Base-by-base conservation (phyloP, 2,329 filamentous ascomycete genomes). In the Colletotrichum cordylinicola region DNA sequence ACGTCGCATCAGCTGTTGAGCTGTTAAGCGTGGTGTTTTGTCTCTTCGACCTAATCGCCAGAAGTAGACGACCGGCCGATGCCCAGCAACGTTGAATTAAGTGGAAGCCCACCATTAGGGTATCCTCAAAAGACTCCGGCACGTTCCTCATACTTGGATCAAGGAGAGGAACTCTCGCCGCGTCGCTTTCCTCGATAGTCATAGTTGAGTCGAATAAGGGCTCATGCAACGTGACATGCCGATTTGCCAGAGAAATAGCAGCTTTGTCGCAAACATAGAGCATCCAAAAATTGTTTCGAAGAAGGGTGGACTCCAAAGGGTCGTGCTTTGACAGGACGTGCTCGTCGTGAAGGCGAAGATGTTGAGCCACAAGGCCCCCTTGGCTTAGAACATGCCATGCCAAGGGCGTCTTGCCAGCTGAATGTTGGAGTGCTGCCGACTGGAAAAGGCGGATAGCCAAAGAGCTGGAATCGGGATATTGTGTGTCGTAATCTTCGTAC, bases 181-280 rank as follows among this genome's bases (percentile, higher is more conserved):
- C 29, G 9, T 48, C 56, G 6, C 39, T 68, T 24, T 62, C 39
- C 16, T 60, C 2, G 16, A 55, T 21, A 0, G 85, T 86, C 31
- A 87, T 85, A 8, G 83, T 85, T 0, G 82, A 79, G 52, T 86
- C 84, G 65, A 87, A 87, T 0, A 83, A 86, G 72, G 83, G 86
- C 69, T 85, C 84, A 78, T 87, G 86, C n/a, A 88, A 84, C 0
- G 86, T 87, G 8, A 87, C 87, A 4, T 86, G 86, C 0, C 85
- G 83, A 8, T 84, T 84, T 58, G 86, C 87, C 3, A 86, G 75
- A 13, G 86, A 82, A 2, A 83, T 81, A 1, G 84, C 83, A 1
- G 84, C 84, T 67, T 86, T 85, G 69, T 86, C 85, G 6, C 84
- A 84, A 78, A 85, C 83, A 73, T 84, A 86, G 1, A 85, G 80